A percentile compares a stretch with the other conserved stretches of the same genome.
Evolutionary conservation across 805 yeast species (phyloP).

Genomic region (Phaffomyces antillensis): DNA sequence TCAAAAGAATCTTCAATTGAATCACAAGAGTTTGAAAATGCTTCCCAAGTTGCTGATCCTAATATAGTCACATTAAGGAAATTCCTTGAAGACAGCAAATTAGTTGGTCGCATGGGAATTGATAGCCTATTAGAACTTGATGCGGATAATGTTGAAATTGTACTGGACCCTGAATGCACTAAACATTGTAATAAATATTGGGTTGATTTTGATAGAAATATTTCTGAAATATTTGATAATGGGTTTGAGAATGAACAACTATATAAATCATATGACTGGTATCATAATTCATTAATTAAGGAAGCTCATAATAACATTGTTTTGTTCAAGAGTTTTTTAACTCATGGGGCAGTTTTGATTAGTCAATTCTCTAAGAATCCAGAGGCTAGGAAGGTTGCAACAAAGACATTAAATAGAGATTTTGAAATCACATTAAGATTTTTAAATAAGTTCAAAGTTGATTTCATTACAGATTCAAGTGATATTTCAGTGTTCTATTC

Average conservation of each 20-base stretch:
- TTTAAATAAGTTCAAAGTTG: slow-evolving; percentile 19
- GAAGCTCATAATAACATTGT: slow-evolving; percentile 21
- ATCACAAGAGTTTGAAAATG: not conserved
- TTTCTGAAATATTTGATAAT: slow-evolving; percentile 6
- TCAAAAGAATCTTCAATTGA: not conserved
- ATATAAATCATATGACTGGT: slow-evolving; percentile 18
- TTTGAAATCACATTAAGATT: slow-evolving; percentile 21
- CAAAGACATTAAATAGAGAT: slow-evolving; percentile 13
- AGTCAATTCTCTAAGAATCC: slow-evolving; percentile 7
- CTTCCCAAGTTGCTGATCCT: not conserved
- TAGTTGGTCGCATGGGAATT: slow-evolving; percentile 7
- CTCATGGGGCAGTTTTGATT: slow-evolving; percentile 19
- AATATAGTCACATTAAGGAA: not conserved
- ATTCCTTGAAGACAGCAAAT: not conserved
- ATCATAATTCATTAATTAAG: slow-evolving; percentile 9
- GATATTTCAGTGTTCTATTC: slow-evolving; percentile 12
- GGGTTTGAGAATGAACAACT: slow-evolving; percentile 18
- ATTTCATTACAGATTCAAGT: slow-evolving; percentile 3
- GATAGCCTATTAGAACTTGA: slow-evolving; percentile 15
- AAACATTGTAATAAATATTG: slow-evolving; percentile 17
- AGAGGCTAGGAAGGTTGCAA: slow-evolving; percentile 9
- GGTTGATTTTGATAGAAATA: slow-evolving; percentile 7
- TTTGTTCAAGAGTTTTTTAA: slow-evolving; percentile 19
- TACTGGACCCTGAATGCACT: slow-evolving; percentile 19
- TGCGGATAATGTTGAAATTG: slow-evolving; percentile 17